Percentiles rank a stretch among this genome's conserved stretches.
These are phyloP conservation scores for Colletotrichum somersetense DNA, from an alignment of 2,329 filamentous ascomycete genomes.

Conservation along the genomic window DNA sequence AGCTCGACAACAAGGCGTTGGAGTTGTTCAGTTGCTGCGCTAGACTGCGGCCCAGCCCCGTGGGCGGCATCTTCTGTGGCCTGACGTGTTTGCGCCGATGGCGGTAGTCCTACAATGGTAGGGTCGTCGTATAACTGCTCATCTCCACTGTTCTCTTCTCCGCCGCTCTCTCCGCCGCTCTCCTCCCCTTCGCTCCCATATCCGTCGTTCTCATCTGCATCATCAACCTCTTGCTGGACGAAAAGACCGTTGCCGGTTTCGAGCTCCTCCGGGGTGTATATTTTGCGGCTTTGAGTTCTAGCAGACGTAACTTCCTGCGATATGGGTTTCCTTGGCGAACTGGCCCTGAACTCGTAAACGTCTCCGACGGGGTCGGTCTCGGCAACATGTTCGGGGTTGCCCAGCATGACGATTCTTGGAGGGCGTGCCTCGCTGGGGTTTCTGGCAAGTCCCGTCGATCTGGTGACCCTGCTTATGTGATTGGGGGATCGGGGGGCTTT, in stretches of 20 bases:
- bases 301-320: background rate
- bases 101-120: conserved; percentile 10
- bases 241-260: conserved; percentile 1
- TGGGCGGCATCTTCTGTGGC: background rate
- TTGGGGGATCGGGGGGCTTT: background rate
- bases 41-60: background rate
- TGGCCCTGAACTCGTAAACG: background rate
- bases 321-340: background rate
- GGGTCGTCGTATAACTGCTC: conserved; percentile 30
- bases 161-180: background rate
- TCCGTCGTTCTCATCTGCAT: background rate
- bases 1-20: conserved; percentile 12
- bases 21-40: background rate
- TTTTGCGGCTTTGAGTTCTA: background rate
- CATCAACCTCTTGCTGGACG: conserved; percentile 5
- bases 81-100: background rate
- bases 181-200: background rate
- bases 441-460: background rate
- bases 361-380: background rate
- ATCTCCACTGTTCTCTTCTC: background rate
- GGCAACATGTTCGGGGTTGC: background rate
- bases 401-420: background rate
- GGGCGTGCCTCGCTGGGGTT: background rate
- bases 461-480: background rate
- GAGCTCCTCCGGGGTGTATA: background rate